Base-by-base conservation (phyloP, 2,329 filamentous ascomycete genomes). In the Shiraia sp. region DNA sequence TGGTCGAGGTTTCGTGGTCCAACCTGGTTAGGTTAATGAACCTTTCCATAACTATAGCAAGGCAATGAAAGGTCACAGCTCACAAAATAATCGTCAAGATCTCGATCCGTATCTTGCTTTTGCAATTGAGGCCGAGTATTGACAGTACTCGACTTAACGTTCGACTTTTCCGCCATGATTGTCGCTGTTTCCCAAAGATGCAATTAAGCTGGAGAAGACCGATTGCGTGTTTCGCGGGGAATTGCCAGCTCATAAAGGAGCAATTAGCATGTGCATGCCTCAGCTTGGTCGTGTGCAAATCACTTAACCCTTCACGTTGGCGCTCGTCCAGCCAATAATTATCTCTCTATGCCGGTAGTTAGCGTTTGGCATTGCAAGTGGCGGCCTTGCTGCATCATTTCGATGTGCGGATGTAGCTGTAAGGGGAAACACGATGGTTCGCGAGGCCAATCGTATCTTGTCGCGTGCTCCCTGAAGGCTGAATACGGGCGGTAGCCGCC, bases 1-100 rank as follows among this genome's bases (percentile, higher is more conserved):
- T 80, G 79, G 42, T 83, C 77, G 40, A 88, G 78, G 61, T 89
- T 82, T 47, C 85, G 79, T 16, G 87, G 87, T 8, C 81, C 82
- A 16, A 65, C 34, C 63, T 67, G 15, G 13, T 1, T 2, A 5
- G 36, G 30, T 63, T 44, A 60, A 32, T 2, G n/a, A 10, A 14
- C 14, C n/a, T 31, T 8, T 27, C 4, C 5, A 8, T 8, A 13
- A 13, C 10, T 10, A 9, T 16, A 31, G 23, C 17, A 25, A 70
- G 69, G 16, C 43, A 37, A 40, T 25, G 25, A 10, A 13, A n/a
- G n/a, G n/a, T n/a, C n/a, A 22, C 10, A 12, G 59, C 72, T 31
- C 66, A 77, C 78, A 57, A 83, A 85, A 58, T 83, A 83, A 47
- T 83, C 79, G 49, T 83, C 79, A 28, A 84, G 46, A 27, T 66